A percentile compares a stretch with the other conserved stretches of the same genome.
phyloP scores from a whole-genome alignment of 2,329 filamentous ascomycete genomes.

The Monilinia polystroma region DNA sequence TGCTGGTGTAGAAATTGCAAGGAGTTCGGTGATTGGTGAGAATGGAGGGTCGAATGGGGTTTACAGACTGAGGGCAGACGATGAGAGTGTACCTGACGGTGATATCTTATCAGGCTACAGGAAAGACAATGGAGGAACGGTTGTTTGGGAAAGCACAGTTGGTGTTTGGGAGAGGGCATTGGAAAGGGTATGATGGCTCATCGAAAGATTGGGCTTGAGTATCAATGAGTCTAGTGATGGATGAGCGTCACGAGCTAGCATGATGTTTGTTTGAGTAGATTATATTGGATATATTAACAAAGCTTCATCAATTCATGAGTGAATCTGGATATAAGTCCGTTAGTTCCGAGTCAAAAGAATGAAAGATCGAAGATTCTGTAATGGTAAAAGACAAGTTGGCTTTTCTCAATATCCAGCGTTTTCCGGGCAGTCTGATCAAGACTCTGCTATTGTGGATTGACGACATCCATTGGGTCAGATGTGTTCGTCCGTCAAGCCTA shows the following conservation, averaged over 20 bases:
- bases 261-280: neutral
- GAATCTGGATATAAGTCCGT: too few species aligned
- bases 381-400: too few species aligned
- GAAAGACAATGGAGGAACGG: slow-evolving; percentile 37
- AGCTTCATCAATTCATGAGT: too few species aligned
- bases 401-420: too few species aligned
- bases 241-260: neutral
- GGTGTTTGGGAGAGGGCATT: slow-evolving; percentile 41
- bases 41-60: slow-evolving; percentile 44
- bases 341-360: too few species aligned
- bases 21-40: slow-evolving; percentile 35
- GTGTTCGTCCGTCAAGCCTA: too few species aligned
- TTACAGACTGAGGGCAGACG: slow-evolving; percentile 42
- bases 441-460: neutral
- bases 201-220: neutral
- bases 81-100: slow-evolving; percentile 38
- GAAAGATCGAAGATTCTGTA: too few species aligned
- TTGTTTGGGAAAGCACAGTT: slow-evolving; percentile 43
- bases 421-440: neutral
- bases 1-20: slow-evolving; percentile 32
- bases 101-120: slow-evolving; percentile 37
- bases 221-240: neutral
- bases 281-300: too few species aligned
- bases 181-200: slow-evolving; percentile 23
- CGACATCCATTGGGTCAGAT: neutral